These are phyloP conservation scores for Phialemonium atrogriseum DNA, from an alignment of 2,329 filamentous ascomycete species.

Conservation along the genomic window DNA sequence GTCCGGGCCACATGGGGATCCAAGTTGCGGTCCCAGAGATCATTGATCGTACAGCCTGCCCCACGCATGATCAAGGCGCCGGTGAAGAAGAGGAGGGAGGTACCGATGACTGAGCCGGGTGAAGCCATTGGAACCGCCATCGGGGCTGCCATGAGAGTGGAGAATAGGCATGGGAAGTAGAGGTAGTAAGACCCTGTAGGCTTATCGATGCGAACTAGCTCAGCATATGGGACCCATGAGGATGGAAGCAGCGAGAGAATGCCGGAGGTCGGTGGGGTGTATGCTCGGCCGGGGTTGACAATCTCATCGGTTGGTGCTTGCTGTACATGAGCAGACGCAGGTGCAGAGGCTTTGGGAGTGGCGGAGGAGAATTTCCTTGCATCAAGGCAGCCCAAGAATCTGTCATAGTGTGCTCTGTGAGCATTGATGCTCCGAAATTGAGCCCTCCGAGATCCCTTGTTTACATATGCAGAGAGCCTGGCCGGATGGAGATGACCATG, in stretches of 20 bases:
- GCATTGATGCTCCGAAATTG: no score
- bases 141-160: slow-evolving; percentile 70
- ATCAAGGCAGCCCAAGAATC: no score
- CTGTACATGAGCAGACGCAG: slow-evolving; percentile 7
- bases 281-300: slow-evolving; percentile 26
- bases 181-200: slow-evolving; percentile 78
- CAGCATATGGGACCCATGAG: slow-evolving; percentile 71
- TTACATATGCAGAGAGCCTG: no score
- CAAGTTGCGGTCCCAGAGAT: slow-evolving; percentile 82
- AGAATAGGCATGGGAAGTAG: slow-evolving; percentile 79
- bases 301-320: no score
- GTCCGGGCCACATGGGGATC: slow-evolving; percentile 74
- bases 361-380: no score
- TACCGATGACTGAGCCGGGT: slow-evolving; percentile 54
- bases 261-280: slow-evolving; percentile 63
- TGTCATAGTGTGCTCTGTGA: no score
- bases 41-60: slow-evolving; percentile 82
- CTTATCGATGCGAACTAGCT: slow-evolving; percentile 74
- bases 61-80: slow-evolving; percentile 81
- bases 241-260: slow-evolving; percentile 60
- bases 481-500: no score
- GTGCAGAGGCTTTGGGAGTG: no score
- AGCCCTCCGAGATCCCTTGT: no score
- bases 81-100: slow-evolving; percentile 60
- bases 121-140: slow-evolving; percentile 53